A percentile compares a stretch with the other conserved stretches of the same genome.
These are phyloP conservation scores for Claviceps spartinae DNA, from an alignment of 2,329 filamentous ascomycete genomes.

Conservation along the genomic window DNA sequence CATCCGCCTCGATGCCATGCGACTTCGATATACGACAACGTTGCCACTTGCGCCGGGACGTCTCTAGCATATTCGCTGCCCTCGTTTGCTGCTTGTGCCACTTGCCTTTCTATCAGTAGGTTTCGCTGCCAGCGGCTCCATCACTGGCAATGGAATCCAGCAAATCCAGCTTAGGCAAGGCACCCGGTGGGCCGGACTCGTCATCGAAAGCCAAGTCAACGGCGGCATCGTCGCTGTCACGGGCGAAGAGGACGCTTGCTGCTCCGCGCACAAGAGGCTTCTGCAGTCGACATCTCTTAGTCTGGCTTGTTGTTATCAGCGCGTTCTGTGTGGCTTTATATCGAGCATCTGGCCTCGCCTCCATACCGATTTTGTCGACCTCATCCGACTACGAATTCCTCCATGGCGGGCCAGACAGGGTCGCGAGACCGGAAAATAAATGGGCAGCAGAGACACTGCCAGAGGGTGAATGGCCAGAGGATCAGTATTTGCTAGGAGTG, in stretches of 20 bases:
- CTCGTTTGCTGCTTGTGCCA: background rate
- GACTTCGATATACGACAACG: background rate
- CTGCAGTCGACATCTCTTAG: slow-evolving; percentile 5
- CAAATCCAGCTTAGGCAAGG: background rate
- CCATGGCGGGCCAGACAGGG: slow-evolving; percentile 1
- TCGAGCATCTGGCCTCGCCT: slow-evolving; percentile 8
- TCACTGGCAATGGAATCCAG: slow-evolving; percentile 5
- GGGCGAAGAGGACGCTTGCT: background rate
- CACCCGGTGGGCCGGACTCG: background rate
- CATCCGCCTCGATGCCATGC: background rate
- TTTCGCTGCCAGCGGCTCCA: background rate
- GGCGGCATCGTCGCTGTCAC: background rate
- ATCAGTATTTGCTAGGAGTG: slow-evolving; percentile 34
- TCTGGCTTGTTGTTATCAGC: slow-evolving; percentile 7
- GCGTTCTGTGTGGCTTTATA: slow-evolving; percentile 8
- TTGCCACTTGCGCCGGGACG: background rate
- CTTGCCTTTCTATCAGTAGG: background rate
- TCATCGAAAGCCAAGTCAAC: background rate
- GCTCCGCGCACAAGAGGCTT: background rate
- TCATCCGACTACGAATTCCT: slow-evolving; percentile 4
- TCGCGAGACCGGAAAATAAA: slow-evolving; percentile 4
- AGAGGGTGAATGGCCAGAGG: slow-evolving; percentile 6
- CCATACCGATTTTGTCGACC: slow-evolving; percentile 8
- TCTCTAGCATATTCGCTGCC: background rate
- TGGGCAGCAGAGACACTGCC: slow-evolving; percentile 8